Percentiles rank a stretch among this genome's conserved stretches.
Evolutionary conservation across 23 red algal species (phyloP).

Genomic region (Rhodosorus marinus): DNA sequence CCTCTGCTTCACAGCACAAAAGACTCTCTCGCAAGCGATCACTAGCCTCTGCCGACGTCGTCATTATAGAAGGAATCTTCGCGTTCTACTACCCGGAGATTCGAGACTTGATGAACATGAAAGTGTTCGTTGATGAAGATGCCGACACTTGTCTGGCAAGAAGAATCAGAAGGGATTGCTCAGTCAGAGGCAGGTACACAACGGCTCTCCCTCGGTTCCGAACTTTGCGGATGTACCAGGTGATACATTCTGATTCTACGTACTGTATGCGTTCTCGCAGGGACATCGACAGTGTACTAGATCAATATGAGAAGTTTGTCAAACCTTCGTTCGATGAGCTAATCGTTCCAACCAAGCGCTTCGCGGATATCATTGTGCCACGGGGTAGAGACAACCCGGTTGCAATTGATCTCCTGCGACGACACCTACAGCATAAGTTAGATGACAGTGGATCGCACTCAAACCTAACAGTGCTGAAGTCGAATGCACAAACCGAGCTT

Average conservation of each 20-base stretch:
- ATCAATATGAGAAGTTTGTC: slow-evolving; percentile 83
- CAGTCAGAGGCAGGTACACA: slow-evolving; percentile 25
- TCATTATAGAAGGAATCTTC: slow-evolving; percentile 96
- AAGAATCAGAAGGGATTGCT: slow-evolving; percentile 57
- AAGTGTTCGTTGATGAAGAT: slow-evolving; percentile 99
- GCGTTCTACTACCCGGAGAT: slow-evolving; percentile 73
- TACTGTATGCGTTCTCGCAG: too few species aligned
- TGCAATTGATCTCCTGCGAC: slow-evolving; percentile 88
- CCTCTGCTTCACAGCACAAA: slow-evolving; percentile 18
- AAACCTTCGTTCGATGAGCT: slow-evolving; percentile 78
- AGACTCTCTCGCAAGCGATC: slow-evolving; percentile 12
- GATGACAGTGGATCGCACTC: too few species aligned
- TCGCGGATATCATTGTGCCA: slow-evolving; percentile 90
- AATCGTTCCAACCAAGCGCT: slow-evolving; percentile 81
- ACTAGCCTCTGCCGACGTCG: slow-evolving; percentile 52
- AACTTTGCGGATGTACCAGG: too few species aligned
- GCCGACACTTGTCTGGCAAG: slow-evolving; percentile 80
- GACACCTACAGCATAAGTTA: slow-evolving; percentile 89
- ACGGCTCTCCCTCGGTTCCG: too few species aligned
- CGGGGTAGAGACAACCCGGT: slow-evolving; percentile 84
- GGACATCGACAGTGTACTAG: slow-evolving; percentile 50
- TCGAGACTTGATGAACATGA: slow-evolving; percentile 82
- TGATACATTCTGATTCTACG: too few species aligned
- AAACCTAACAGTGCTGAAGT: too few species aligned
- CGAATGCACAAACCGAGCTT: too few species aligned